A percentile compares a stretch with the other conserved stretches of the same genome.
Conservation (phyloP, 768 basidiomycete species). For the Crassisporium funariophilum region DNA sequence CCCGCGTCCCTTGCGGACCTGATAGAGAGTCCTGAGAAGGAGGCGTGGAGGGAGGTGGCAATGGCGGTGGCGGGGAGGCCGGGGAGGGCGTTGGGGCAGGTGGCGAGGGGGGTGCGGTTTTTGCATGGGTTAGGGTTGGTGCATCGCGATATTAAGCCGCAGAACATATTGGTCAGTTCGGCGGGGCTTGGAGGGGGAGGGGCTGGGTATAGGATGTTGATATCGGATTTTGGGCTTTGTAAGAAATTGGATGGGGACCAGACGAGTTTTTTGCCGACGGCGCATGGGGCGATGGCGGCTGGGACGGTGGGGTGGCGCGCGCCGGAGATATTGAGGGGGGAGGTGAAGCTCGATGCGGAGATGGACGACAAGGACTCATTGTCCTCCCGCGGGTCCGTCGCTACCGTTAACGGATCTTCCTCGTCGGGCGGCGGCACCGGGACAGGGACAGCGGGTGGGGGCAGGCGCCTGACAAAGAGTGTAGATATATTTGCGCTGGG, state of each 20-base stretch:
- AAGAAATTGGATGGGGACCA: constrained; percentile 95
- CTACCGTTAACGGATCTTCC: constrained; percentile 44
- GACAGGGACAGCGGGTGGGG: too few species aligned
- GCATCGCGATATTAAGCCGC: constrained; percentile 99
- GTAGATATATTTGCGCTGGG: constrained; percentile 97
- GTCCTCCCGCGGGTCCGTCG: constrained; percentile 66
- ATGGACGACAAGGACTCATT: constrained; percentile 61
- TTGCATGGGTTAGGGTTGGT: constrained; percentile 93
- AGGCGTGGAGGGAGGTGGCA: constrained; percentile 74
- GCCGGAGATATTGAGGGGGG: constrained; percentile 92
- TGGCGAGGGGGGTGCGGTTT: constrained; percentile 86
- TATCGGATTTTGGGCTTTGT: constrained; percentile 97
- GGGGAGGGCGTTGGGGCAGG: constrained; percentile 84
- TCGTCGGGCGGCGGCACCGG: constrained; percentile 32
- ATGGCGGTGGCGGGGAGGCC: constrained; percentile 81
- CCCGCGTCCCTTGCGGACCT: constrained; percentile 89
- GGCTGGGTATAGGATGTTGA: constrained; percentile 75
- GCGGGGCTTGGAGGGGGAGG: constrained; percentile 40
- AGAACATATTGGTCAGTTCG: constrained; percentile 89
- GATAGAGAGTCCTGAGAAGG: constrained; percentile 73
- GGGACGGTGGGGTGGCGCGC: constrained; percentile 98
- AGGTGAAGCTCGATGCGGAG: constrained; percentile 88
- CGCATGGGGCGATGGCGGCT: constrained; percentile 84
- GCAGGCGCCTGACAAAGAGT: constrained; percentile 86
- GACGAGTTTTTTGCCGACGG: constrained; percentile 93